Conservation (phyloP, 2,329 filamentous ascomycete genomes). For the Botryosphaeria agaves region DNA sequence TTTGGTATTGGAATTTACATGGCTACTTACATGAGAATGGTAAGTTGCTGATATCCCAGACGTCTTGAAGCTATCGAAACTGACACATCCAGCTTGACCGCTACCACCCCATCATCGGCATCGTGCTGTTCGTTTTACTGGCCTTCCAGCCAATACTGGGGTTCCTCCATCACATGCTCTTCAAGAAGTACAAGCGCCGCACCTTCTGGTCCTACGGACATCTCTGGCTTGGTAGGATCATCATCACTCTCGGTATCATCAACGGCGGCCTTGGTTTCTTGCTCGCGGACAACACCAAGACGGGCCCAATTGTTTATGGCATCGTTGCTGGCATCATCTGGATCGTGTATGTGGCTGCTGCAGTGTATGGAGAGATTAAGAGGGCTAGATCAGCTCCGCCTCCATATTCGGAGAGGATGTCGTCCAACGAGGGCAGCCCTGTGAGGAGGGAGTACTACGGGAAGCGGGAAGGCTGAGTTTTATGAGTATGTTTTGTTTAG, state of each 20-base stretch:
- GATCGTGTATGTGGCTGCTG: conserved; percentile 19
- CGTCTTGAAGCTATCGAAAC: neutral
- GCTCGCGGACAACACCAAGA: conserved; percentile 22
- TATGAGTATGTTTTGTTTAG: neutral
- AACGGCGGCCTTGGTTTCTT: conserved; percentile 39
- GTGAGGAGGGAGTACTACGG: conserved; percentile 1
- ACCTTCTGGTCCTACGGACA: conserved; percentile 31
- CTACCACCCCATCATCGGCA: conserved; percentile 36
- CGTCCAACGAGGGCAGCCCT: neutral
- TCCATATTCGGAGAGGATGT: neutral
- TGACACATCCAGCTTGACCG: conserved; percentile 12
- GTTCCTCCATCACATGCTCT: conserved; percentile 32
- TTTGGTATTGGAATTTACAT: conserved; percentile 35
- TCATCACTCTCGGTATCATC: conserved; percentile 34
- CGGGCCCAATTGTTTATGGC: conserved; percentile 29
- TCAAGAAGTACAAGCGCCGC: conserved; percentile 26
- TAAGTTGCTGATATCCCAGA: conserved; percentile 6
- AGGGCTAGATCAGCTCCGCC: conserved; percentile 1
- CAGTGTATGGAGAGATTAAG: conserved; percentile 8
- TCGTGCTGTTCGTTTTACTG: conserved; percentile 30
- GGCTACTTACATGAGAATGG: conserved; percentile 18
- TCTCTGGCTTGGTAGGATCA: conserved; percentile 35
- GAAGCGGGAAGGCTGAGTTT: neutral
- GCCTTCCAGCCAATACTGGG: conserved; percentile 38
- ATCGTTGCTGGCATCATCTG: conserved; percentile 32